Base-by-base conservation (phyloP, 495 filamentous ascomycete species). In the Aspergillus campestris region DNA sequence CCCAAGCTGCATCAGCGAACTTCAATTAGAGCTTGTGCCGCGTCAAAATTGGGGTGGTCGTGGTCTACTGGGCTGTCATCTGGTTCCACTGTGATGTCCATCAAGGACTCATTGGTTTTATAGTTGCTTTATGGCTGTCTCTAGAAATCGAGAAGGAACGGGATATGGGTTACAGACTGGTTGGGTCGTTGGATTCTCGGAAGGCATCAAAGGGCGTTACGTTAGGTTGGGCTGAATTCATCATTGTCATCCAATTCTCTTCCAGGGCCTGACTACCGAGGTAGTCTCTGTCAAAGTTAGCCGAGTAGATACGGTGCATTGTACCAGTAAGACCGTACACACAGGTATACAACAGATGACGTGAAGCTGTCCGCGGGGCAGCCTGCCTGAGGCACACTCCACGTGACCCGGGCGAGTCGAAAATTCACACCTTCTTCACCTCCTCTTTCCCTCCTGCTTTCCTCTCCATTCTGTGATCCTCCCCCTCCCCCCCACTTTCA, bases 21-120 rank as follows among this genome's bases (percentile, higher is more conserved):
- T 91, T 40, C 68, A 80, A 14, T 58, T 95, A 45, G 79, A 78
- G 42, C 61, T 97, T 47, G 83, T 69, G 42, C 91, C 91, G 34
- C 73, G 80, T 45, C 74, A 75, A 34, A 70, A 86, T 57, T 97
- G 91, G 91, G 91, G 90, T 38, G 91, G 91, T 7, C 75, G 86
- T 55, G 91, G 91, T 5, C 60, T 91, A 52, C 66, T 97, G 47
- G 91, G 91, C 30, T 97, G 91, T 60, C 87, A 94, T 73, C 73
- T 95, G 31, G 62, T 94, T 50, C 87, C 86, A n/a, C 40, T 89
- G 40, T 78, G 59, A 65, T 38, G 45, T 34, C 9, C 18, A 36
- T 29, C 41, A n/a, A 31, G 36, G 34, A 27, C 15, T 30, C 12
- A 35, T 38, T 8, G 15, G 3, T 5, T 41, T 14, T 42, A 29